Evolutionary conservation across 345 rosid species (phyloP).

Genomic region (Rubroshorea leprosula): DNA sequence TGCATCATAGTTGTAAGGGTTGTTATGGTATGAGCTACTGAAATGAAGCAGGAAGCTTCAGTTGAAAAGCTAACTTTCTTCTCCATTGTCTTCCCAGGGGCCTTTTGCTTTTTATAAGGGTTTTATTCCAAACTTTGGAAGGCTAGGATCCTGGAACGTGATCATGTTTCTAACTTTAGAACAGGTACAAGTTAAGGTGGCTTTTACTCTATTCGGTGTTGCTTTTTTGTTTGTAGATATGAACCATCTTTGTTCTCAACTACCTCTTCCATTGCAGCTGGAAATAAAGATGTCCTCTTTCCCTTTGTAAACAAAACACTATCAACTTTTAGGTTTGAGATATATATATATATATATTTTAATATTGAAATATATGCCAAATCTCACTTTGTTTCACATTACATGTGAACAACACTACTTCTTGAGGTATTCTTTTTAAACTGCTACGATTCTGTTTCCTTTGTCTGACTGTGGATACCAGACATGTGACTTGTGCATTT

Average conservation of each 20-base stretch:
- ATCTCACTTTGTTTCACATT: not conserved
- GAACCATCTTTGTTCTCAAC: not conserved
- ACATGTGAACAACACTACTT: no score
- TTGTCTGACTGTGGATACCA: not conserved
- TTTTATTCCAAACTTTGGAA: slow-evolving; percentile 87
- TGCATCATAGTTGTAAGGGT: no score
- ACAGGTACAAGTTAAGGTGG: slow-evolving; percentile 47
- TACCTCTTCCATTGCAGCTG: not conserved
- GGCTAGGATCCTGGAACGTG: slow-evolving; percentile 98
- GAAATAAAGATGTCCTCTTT: not conserved
- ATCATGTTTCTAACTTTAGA: slow-evolving; percentile 95
- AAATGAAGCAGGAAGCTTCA: not conserved
- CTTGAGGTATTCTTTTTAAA: not conserved
- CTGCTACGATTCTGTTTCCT: no score
- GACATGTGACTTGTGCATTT: not conserved
- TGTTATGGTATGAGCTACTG: not conserved
- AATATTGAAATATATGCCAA: not conserved
- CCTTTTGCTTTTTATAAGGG: slow-evolving; percentile 88
- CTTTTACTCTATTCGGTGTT: not conserved
- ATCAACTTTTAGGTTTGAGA: no score
- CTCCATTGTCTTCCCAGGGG: slow-evolving; percentile 45
- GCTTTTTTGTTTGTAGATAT: not conserved
- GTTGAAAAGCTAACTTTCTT: not conserved
- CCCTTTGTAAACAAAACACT: not conserved
- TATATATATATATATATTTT: no score